A percentile compares a stretch with the other conserved stretches of the same genome.
Evolutionary conservation across 345 rosid genomes (phyloP).

Genomic region (Cardamine occulta): DNA sequence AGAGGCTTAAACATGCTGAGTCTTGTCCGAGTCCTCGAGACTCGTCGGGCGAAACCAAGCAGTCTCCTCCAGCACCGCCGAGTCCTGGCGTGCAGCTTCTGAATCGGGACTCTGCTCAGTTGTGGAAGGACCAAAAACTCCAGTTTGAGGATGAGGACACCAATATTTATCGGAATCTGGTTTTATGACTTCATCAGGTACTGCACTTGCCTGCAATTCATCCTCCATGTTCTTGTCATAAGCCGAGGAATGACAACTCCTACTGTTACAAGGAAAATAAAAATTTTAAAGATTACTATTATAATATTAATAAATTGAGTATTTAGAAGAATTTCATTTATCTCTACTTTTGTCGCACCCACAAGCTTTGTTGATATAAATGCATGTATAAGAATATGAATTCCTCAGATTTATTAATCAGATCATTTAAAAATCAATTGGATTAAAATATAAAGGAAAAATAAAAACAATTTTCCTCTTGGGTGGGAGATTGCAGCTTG

Average conservation of each 20-base stretch:
- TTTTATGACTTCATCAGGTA: conserved; percentile 73
- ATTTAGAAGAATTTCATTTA: background rate
- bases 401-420: too few species aligned
- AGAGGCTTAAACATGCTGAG: conserved; percentile 47
- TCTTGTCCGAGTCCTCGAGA: conserved; percentile 89
- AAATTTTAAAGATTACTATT: background rate
- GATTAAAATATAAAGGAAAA: background rate
- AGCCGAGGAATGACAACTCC: conserved; percentile 59
- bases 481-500: conserved; percentile 32
- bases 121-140: conserved; percentile 78
- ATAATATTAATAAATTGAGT: background rate
- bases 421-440: background rate
- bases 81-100: conserved; percentile 30
- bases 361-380: too few species aligned
- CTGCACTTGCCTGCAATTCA: conserved; percentile 51
- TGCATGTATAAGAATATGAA: background rate
- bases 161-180: conserved; percentile 77
- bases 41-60: conserved; percentile 97
- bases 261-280: conserved; percentile 40
- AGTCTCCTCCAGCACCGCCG: conserved; percentile 68
- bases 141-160: conserved; percentile 95
- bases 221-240: conserved; percentile 92
- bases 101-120: conserved; percentile 41
- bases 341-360: background rate
- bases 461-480: conserved; percentile 18